A percentile compares a stretch with the other conserved stretches of the same genome.
Evolutionary conservation across 2,329 filamentous ascomycete genomes (phyloP).

Genomic region (Epichloe sp.): DNA sequence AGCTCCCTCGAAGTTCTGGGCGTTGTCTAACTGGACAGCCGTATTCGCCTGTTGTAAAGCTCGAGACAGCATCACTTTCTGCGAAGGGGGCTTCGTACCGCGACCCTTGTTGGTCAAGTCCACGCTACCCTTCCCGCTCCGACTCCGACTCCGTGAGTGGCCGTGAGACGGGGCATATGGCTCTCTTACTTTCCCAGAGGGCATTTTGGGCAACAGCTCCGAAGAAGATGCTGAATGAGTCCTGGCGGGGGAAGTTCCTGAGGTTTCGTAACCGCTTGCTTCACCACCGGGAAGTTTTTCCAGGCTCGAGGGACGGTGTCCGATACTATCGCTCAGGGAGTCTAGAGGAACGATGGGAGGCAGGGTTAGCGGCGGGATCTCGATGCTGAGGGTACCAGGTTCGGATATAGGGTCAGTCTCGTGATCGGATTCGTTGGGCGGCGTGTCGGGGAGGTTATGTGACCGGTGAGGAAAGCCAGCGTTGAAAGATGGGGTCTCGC

Average conservation of each 20-base stretch:
- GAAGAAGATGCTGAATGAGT: neutral
- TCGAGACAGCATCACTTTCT: conserved; percentile 94
- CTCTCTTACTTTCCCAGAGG: conserved; percentile 19
- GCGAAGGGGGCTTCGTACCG: conserved; percentile 43
- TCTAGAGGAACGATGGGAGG: conserved; percentile 14
- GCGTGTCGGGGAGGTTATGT: conserved; percentile 1
- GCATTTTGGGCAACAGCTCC: conserved; percentile 13
- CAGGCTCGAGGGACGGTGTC: conserved; percentile 2
- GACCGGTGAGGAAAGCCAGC: neutral
- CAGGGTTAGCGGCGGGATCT: conserved; percentile 7
- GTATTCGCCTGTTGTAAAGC: conserved; percentile 92
- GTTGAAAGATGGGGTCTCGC: conserved; percentile 1
- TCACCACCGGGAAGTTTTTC: conserved; percentile 5
- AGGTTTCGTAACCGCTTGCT: conserved; percentile 7
- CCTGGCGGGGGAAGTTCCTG: conserved; percentile 8
- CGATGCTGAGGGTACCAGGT: neutral
- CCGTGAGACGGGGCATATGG: conserved; percentile 14
- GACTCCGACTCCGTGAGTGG: conserved; percentile 20
- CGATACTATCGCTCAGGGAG: conserved; percentile 10
- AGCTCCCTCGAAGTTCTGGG: conserved; percentile 84
- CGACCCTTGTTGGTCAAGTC: conserved; percentile 18
- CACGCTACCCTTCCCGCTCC: conserved; percentile 20
- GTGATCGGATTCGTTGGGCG: conserved; percentile 3
- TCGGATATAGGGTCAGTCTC: neutral
- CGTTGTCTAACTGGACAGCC: conserved; percentile 90